These are phyloP conservation scores for Pseudoneurospora amorphoporcata DNA, from an alignment of 495 filamentous ascomycete species.

Conservation along the genomic window DNA sequence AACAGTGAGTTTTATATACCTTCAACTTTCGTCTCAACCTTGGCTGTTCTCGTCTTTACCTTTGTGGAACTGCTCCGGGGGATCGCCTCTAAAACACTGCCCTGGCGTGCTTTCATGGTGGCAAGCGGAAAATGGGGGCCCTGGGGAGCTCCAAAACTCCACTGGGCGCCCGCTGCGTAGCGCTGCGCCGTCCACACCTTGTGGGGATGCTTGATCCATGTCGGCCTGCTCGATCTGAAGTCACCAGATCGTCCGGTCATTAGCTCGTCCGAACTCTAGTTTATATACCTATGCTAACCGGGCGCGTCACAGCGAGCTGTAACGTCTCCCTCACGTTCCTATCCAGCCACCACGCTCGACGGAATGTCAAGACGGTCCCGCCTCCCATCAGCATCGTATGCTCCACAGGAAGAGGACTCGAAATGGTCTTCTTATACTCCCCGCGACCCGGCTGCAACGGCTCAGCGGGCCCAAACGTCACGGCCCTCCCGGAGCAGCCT, in stretches of 20 bases:
- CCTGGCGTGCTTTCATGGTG: not conserved
- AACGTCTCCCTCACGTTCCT: not conserved
- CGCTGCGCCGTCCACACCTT: not conserved
- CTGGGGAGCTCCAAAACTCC: not conserved
- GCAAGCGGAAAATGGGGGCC: not conserved
- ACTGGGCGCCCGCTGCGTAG: not conserved
- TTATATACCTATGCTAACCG: constrained; percentile 1
- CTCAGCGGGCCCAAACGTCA: constrained; percentile 9
- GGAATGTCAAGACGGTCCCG: constrained; percentile 9
- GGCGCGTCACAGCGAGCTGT: constrained; percentile 1
- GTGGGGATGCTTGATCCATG: not conserved
- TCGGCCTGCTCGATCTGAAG: not conserved
- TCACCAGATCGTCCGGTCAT: not conserved
- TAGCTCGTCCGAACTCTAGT: not conserved
- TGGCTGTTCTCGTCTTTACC: not conserved
- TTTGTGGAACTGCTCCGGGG: not conserved
- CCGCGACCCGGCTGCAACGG: constrained; percentile 13
- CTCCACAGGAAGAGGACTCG: constrained; percentile 3
- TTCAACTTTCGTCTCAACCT: not conserved
- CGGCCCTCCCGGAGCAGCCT: not conserved
- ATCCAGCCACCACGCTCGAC: constrained; percentile 4
- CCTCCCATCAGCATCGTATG: not conserved
- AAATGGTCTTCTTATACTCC: not conserved
- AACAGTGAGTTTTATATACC: constrained; percentile 15
- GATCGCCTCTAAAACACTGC: not conserved